Evolutionary conservation across 2,329 filamentous ascomycete genomes (phyloP).

Genomic region (Venturia carpophila): DNA sequence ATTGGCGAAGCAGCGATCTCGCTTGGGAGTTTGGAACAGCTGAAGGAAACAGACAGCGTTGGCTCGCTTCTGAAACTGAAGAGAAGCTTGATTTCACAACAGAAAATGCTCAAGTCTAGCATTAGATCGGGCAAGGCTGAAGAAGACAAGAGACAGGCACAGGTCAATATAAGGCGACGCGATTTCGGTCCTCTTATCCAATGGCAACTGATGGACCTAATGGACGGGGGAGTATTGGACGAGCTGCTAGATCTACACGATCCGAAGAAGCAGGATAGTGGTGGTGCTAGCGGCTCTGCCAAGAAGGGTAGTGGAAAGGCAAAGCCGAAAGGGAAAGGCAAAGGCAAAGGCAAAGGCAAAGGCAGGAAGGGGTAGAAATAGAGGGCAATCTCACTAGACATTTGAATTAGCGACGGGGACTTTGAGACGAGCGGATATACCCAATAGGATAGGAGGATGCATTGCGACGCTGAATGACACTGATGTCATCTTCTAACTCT

Average conservation of each 20-base stretch:
- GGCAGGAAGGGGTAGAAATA: not conserved
- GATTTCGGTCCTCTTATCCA: slow-evolving; percentile 7
- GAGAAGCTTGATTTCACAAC: slow-evolving; percentile 7
- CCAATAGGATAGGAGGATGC: not conserved
- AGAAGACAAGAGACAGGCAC: slow-evolving; percentile 2
- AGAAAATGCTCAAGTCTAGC: slow-evolving; percentile 11
- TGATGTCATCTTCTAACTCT: not conserved
- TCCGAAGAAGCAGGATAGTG: not conserved
- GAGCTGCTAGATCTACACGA: slow-evolving; percentile 5
- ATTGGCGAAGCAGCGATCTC: not conserved
- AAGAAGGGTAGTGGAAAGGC: slow-evolving; percentile 1
- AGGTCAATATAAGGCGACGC: not conserved
- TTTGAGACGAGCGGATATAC: not conserved
- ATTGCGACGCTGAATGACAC: not conserved
- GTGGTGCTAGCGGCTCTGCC: not conserved
- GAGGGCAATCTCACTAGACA: not conserved
- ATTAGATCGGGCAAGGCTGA: slow-evolving; percentile 7
- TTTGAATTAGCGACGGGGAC: not conserved
- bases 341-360: not conserved
- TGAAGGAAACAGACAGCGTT: not conserved
- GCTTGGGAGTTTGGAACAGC: not conserved
- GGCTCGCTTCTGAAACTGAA: slow-evolving; percentile 3
- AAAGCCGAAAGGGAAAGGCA: not conserved
- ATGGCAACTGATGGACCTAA: slow-evolving; percentile 9
- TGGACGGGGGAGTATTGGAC: not conserved